Conservation (phyloP, 306 rosid genomes). For the Albizia julibrissin region DNA sequence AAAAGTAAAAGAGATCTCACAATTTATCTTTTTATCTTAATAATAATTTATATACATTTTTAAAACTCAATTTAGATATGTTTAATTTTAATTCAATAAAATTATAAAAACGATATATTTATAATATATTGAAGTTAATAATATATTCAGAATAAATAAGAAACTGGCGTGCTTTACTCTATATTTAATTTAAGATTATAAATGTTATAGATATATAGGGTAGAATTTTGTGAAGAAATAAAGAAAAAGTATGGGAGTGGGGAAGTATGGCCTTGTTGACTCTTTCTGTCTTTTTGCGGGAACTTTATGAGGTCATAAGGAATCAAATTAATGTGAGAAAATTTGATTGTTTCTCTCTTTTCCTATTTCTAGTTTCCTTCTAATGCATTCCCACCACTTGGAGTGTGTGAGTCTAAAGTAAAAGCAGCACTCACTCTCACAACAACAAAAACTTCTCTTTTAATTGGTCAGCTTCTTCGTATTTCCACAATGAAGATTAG, state of each 20-base stretch:
- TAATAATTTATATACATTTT: background rate
- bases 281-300: conserved; percentile 24
- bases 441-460: background rate
- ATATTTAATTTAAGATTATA: background rate
- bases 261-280: conserved; percentile 50
- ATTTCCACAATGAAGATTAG: background rate
- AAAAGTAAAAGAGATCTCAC: background rate
- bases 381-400: conserved; percentile 42
- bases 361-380: conserved; percentile 30
- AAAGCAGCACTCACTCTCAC: conserved; percentile 54
- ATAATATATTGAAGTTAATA: background rate
- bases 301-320: conserved; percentile 35
- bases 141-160: background rate
- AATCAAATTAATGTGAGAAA: conserved; percentile 3
- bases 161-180: background rate
- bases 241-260: background rate
- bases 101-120: background rate
- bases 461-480: background rate
- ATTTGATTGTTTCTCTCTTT: conserved; percentile 31
- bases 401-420: conserved; percentile 37
- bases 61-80: background rate
- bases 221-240: conserved; percentile 20
- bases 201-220: background rate
- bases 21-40: background rate
- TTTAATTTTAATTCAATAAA: background rate